Evolutionary conservation across 331 rosid species (phyloP).

Genomic region (Dryas integrifolia): DNA sequence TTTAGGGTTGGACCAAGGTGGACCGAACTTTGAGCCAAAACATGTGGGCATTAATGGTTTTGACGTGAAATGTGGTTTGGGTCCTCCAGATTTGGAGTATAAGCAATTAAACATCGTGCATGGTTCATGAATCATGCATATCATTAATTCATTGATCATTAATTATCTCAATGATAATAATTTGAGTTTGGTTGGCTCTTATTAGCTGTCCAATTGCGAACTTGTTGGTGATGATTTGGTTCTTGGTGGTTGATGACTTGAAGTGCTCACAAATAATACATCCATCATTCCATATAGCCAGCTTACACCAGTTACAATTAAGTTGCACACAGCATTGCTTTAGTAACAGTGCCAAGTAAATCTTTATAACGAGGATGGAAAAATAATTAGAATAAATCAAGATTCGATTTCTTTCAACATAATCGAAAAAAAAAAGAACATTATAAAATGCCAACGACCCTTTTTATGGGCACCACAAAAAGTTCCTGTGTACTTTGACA

Average conservation of each 20-base stretch:
- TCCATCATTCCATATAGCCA: too few relatives aligned
- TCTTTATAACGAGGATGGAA: too few relatives aligned
- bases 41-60: slow-evolving; percentile 13
- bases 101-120: not conserved
- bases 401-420: too few relatives aligned
- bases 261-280: slow-evolving; percentile 2
- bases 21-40: not conserved
- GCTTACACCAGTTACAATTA: too few relatives aligned
- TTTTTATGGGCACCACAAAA: not conserved
- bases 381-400: too few relatives aligned
- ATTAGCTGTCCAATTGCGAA: slow-evolving; percentile 5
- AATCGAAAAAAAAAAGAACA: too few relatives aligned
- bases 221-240: not conserved
- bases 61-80: not conserved
- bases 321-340: too few relatives aligned
- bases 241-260: slow-evolving; percentile 4
- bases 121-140: not conserved
- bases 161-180: not conserved
- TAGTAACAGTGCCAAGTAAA: too few relatives aligned
- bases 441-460: not conserved
- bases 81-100: not conserved
- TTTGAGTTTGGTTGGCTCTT: slow-evolving; percentile 1
- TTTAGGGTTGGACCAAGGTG: not conserved
- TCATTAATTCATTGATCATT: too few relatives aligned
- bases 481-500: too few relatives aligned